These are phyloP conservation scores for Telfairia occidentalis DNA, from an alignment of 331 rosid genomes.

Conservation along the genomic window DNA sequence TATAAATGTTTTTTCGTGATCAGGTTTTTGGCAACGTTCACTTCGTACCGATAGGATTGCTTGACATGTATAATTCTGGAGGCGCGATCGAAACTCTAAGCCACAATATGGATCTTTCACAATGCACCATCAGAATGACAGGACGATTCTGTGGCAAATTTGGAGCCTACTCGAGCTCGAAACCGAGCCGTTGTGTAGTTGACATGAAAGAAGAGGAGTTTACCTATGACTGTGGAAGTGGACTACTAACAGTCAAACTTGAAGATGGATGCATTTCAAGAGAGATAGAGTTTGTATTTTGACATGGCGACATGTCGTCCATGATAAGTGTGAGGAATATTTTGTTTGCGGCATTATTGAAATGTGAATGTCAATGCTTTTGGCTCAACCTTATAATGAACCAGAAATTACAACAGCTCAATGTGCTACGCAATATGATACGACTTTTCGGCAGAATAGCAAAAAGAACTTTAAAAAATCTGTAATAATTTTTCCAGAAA, in stretches of 20 bases:
- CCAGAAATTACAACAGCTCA: too few relatives aligned
- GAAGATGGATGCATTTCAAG: slow-evolving; percentile 29
- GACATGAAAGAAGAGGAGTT: slow-evolving; percentile 41
- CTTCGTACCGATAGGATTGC: slow-evolving; percentile 54
- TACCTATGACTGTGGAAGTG: slow-evolving; percentile 31
- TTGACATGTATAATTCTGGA: slow-evolving; percentile 73
- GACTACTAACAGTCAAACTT: slow-evolving; percentile 32
- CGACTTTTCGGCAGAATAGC: too few relatives aligned
- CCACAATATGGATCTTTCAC: slow-evolving; percentile 23
- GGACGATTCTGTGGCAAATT: slow-evolving; percentile 44
- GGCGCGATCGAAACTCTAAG: slow-evolving; percentile 48
- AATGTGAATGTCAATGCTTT: neutral
- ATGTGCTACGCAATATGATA: too few relatives aligned
- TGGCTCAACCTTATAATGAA: neutral
- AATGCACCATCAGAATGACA: slow-evolving; percentile 25
- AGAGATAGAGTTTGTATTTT: slow-evolving; percentile 40
- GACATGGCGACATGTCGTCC: neutral
- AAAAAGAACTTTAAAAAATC: too few relatives aligned
- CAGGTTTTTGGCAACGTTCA: slow-evolving; percentile 35
- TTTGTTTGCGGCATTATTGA: neutral
- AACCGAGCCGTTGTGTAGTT: slow-evolving; percentile 39
- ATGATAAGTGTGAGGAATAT: neutral
- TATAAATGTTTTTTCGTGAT: neutral
- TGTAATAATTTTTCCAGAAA: too few relatives aligned
- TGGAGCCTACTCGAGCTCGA: slow-evolving; percentile 46